These are phyloP conservation scores for Hawksworthiomyces lignivorus DNA, from an alignment of 2,329 filamentous ascomycete species.

Conservation along the genomic window DNA sequence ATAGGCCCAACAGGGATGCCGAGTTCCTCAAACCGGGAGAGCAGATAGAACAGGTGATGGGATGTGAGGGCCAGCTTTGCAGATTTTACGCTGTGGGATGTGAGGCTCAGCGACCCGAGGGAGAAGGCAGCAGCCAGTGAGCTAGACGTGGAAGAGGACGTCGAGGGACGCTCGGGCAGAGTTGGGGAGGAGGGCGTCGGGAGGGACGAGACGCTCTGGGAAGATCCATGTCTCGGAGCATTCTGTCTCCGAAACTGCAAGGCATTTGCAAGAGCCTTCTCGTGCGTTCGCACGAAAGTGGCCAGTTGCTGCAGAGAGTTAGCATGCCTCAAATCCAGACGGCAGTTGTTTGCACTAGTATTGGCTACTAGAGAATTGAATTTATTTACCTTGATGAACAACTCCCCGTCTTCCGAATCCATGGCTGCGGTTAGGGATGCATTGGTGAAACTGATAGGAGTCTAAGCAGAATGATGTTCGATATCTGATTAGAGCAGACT, in stretches of 20 bases:
- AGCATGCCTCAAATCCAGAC: too few relatives aligned
- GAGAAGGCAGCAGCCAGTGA: constrained; percentile 80
- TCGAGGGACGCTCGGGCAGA: constrained; percentile 54
- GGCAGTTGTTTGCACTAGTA: too few relatives aligned
- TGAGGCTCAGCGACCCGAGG: constrained; percentile 74
- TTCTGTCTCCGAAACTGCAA: constrained; percentile 75
- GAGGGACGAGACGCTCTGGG: constrained; percentile 55
- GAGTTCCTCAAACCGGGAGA: constrained; percentile 91
- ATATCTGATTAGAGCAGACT: too few relatives aligned
- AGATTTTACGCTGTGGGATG: constrained; percentile 78
- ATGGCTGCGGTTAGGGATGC: constrained; percentile 51
- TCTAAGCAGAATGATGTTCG: too few relatives aligned
- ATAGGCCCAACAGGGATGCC: constrained; percentile 87
- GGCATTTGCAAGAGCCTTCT: constrained; percentile 94
- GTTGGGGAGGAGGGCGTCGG: constrained; percentile 43
- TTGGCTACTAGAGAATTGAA: too few relatives aligned
- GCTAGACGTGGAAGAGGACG: constrained; percentile 61
- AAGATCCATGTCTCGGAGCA: constrained; percentile 59
- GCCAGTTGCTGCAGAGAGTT: constrained; percentile 76
- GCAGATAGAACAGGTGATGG: constrained; percentile 92
- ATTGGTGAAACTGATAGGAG: constrained; percentile 34
- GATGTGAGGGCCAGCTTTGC: constrained; percentile 88
- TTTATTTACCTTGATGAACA: constrained; percentile 75
- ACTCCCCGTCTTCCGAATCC: constrained; percentile 83
- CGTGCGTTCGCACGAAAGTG: constrained; percentile 91